Percentiles rank a stretch among this genome's conserved stretches.
Conservation (phyloP, 345 rosid species). For the Bruguiera parviflora region DNA sequence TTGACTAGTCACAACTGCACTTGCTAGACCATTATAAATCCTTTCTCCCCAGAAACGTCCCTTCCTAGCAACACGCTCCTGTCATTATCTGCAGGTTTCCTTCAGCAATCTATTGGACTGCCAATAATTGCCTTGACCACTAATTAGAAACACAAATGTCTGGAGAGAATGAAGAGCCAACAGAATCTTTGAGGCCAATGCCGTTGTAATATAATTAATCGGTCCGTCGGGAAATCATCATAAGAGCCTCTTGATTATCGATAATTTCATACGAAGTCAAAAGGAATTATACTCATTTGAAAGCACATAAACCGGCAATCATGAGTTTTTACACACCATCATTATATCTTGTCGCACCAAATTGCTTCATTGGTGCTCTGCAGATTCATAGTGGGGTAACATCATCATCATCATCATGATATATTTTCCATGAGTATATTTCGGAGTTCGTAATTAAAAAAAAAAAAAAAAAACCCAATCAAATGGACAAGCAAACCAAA, state of each 20-base stretch:
- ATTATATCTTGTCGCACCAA: slow-evolving; percentile 30
- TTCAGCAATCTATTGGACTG: no score
- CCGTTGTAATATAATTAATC: background rate
- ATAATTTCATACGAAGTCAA: slow-evolving; percentile 13
- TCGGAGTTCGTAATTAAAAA: no score
- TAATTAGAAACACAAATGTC: background rate
- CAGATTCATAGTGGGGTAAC: slow-evolving; percentile 2
- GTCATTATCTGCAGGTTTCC: no score
- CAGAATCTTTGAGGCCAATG: background rate
- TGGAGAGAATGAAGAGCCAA: background rate
- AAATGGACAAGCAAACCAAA: no score
- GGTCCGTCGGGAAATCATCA: slow-evolving; percentile 15
- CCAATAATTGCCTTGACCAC: no score
- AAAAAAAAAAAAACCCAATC: no score
- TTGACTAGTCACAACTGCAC: no score
- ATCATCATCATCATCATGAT: background rate
- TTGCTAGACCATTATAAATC: no score
- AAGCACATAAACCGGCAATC: slow-evolving; percentile 20
- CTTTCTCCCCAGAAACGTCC: no score
- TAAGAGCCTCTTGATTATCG: background rate
- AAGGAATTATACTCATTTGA: slow-evolving; percentile 10
- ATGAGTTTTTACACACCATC: slow-evolving; percentile 30
- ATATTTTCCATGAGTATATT: background rate
- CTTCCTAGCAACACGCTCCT: no score
- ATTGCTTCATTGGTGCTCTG: slow-evolving; percentile 4